phyloP scores from a whole-genome alignment of 1,284 basidiomycete genomes.

The Takashimella koratensis region DNA sequence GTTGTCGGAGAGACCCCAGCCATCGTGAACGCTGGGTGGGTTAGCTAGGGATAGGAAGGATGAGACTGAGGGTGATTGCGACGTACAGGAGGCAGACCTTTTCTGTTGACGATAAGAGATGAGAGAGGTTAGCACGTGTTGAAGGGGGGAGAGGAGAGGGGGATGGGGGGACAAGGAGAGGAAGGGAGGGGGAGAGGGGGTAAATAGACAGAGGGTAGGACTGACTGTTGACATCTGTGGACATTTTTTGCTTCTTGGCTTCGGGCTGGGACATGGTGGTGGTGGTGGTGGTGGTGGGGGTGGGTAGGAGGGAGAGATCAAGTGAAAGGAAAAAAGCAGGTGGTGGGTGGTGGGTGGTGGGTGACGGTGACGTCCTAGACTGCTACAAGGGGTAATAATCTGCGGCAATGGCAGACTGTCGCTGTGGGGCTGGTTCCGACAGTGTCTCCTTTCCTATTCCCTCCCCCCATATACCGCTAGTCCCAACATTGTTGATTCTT shows the following conservation, averaged over 20 bases:
- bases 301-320: neutral
- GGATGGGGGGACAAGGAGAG: neutral
- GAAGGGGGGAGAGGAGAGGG: neutral
- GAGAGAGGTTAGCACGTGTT: neutral
- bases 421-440: too few relatives aligned
- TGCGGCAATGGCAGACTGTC: neutral
- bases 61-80: neutral
- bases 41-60: neutral
- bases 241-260: constrained; percentile 32
- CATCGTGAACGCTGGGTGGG: constrained; percentile 74
- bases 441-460: too few relatives aligned
- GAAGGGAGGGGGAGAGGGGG: neutral
- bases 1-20: constrained; percentile 74
- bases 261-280: constrained; percentile 23
- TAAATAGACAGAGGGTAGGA: neutral
- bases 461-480: too few relatives aligned
- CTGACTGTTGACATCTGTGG: constrained; percentile 33
- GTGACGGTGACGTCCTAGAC: neutral
- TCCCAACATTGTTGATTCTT: too few relatives aligned
- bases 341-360: neutral
- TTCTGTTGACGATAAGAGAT: constrained; percentile 49
- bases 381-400: neutral
- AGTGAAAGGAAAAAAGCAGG: neutral
- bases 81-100: constrained; percentile 84
- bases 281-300: constrained; percentile 8